Evolutionary conservation across 2,329 filamentous ascomycete genomes (phyloP).

Genomic region (Colletotrichum chlorophyti): DNA sequence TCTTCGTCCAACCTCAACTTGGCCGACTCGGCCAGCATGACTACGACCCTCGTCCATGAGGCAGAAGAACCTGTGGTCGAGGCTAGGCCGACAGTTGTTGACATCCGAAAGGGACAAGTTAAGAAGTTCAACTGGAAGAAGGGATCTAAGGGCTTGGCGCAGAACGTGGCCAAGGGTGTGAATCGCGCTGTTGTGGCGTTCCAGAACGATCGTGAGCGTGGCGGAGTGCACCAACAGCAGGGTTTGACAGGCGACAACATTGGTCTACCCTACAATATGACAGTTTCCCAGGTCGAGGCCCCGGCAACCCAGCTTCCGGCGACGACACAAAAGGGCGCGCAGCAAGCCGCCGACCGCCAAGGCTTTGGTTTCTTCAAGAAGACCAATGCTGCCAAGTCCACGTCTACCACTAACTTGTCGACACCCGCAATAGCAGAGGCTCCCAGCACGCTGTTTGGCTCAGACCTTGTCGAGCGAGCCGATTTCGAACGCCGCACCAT

Average conservation of each 20-base stretch:
- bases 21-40: conserved; percentile 56
- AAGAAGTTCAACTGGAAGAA: conserved; percentile 99
- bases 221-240: conserved; percentile 61
- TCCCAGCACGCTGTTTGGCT: conserved; percentile 78
- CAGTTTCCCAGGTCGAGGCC: conserved; percentile 58
- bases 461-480: conserved; percentile 83
- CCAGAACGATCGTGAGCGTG: conserved; percentile 62
- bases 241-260: conserved; percentile 68
- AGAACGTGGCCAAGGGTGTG: conserved; percentile 92
- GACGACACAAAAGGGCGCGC: conserved; percentile 21
- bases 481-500: conserved; percentile 90
- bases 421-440: conserved; percentile 54
- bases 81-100: conserved; percentile 88
- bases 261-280: conserved; percentile 75
- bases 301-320: conserved; percentile 1
- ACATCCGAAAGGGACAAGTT: conserved; percentile 90
- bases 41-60: conserved; percentile 66
- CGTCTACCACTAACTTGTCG: conserved; percentile 50
- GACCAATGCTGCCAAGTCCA: conserved; percentile 58
- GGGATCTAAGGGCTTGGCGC: conserved; percentile 90
- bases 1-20: conserved; percentile 59
- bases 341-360: conserved; percentile 47
- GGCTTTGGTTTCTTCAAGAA: conserved; percentile 78
- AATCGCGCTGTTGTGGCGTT: conserved; percentile 87
- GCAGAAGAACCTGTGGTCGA: conserved; percentile 73